Evolutionary conservation across 805 yeast genomes (phyloP), one percentile per base, ranked within the genome.

Genomic region (Monosporozyma siamensis): DNA sequence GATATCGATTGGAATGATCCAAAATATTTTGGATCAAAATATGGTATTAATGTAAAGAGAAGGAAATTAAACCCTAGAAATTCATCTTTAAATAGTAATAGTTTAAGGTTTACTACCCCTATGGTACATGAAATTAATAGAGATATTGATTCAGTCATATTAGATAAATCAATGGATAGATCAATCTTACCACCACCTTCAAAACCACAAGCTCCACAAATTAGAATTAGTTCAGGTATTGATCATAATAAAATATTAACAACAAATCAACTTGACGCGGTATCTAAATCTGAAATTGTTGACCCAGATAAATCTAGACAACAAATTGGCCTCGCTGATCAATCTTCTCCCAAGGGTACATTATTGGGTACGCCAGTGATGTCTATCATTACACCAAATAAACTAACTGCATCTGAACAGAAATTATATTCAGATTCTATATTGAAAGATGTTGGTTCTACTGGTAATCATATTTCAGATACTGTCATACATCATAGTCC

Each of bases 91-190:
- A 30, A 12, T n/a, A n/a, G n/a, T 20, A 21, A 8, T 7, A 48
- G 51, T 10, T 43, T 49, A 39, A 57, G 67, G 40, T 55, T 54
- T 21, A 58, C 67, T 1, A 63, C 70, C 1, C 69, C 68, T 1
- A 41, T 65, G 31, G 53, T 64, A 3, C 63, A 65, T 37, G 67
- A 64, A 39, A 55, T 65, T 2, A 59, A 51, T 42, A 66, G 68
- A 10, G 51, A 49, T 29, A 40, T 34, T 8, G 37, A 32, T 20
- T 23, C 30, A 11, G 14, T 38, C 7, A 38, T 38, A 34, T 15
- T 29, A 20, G 29, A 35, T 7, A 15, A 34, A 23, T 23, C 24
- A 7, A 34, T 22, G 15, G 59, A 57, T 36, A 52, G 52, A 30
- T 60, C 65, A 1, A 45, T 56, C 10, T 48, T 60, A 38, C 63